Evolutionary conservation across 305 asterid genomes (phyloP).

Genomic region (Solanum hybrid): DNA sequence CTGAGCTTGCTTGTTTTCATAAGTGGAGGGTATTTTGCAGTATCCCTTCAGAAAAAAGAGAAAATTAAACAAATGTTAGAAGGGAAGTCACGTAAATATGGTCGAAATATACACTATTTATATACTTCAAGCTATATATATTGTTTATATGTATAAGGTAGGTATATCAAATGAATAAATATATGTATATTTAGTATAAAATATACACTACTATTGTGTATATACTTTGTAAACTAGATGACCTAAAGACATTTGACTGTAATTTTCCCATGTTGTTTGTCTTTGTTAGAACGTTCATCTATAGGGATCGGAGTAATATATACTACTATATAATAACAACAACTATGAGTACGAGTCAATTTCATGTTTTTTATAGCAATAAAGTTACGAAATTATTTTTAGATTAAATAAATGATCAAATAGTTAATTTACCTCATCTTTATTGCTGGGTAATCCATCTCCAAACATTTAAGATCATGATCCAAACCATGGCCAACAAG

Average conservation of each 20-base stretch:
- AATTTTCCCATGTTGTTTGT: background rate
- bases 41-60: constrained; percentile 45
- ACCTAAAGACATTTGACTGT: background rate
- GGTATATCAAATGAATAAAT: background rate
- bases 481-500: constrained; percentile 88
- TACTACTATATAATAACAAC: no score
- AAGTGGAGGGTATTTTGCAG: constrained; percentile 77
- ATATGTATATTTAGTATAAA: background rate
- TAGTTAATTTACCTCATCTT: constrained; percentile 54
- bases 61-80: background rate
- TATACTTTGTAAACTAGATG: background rate
- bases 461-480: constrained; percentile 78
- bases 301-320: background rate
- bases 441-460: constrained; percentile 56
- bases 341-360: background rate
- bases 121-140: background rate
- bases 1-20: constrained; percentile 97
- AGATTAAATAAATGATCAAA: background rate
- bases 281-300: background rate
- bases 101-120: background rate
- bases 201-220: background rate
- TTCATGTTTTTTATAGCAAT: background rate
- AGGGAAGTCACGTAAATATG: background rate
- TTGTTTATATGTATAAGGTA: background rate
- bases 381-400: background rate